These are phyloP conservation scores for Brettanomyces naardenensis DNA, from an alignment of 805 yeast genomes.

Conservation along the genomic window DNA sequence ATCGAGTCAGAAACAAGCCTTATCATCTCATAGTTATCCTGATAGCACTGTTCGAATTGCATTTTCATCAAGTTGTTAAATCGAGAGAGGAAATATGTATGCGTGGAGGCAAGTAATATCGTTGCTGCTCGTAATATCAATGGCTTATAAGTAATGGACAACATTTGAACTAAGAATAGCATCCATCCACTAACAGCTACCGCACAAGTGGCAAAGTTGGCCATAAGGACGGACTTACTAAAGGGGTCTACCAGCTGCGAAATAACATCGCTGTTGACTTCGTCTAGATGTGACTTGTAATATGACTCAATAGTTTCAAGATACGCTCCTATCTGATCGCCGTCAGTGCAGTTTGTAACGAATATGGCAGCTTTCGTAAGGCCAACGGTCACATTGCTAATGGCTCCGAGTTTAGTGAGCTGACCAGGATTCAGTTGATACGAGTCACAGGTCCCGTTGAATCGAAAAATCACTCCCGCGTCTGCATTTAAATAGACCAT, in stretches of 20 bases:
- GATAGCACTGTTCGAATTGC: slow-evolving; percentile 47
- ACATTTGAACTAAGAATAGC: slow-evolving; percentile 46
- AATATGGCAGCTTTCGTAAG: slow-evolving; percentile 1
- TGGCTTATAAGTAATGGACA: slow-evolving; percentile 54
- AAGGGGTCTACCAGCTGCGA: slow-evolving; percentile 25
- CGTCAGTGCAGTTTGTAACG: slow-evolving; percentile 1
- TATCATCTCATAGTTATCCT: slow-evolving; percentile 40
- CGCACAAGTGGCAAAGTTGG: slow-evolving; percentile 46
- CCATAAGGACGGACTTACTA: slow-evolving; percentile 30
- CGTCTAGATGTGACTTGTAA: background rate
- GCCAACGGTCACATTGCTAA: background rate
- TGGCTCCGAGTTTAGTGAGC: background rate
- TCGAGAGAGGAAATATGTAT: slow-evolving; percentile 42
- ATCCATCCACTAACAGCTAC: slow-evolving; percentile 64
- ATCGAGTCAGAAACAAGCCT: slow-evolving; percentile 29
- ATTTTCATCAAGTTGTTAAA: slow-evolving; percentile 36
- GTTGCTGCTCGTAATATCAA: slow-evolving; percentile 48
- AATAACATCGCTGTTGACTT: background rate
- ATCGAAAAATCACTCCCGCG: background rate
- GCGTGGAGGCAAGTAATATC: slow-evolving; percentile 44
- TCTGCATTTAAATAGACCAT: background rate
- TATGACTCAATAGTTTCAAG: background rate
- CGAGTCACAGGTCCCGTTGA: slow-evolving; percentile 1
- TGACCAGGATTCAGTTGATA: slow-evolving; percentile 2
- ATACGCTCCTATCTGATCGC: background rate